These are phyloP conservation scores for Fibroporia radiculosa DNA, from an alignment of 768 basidiomycete genomes.

Conservation along the genomic window DNA sequence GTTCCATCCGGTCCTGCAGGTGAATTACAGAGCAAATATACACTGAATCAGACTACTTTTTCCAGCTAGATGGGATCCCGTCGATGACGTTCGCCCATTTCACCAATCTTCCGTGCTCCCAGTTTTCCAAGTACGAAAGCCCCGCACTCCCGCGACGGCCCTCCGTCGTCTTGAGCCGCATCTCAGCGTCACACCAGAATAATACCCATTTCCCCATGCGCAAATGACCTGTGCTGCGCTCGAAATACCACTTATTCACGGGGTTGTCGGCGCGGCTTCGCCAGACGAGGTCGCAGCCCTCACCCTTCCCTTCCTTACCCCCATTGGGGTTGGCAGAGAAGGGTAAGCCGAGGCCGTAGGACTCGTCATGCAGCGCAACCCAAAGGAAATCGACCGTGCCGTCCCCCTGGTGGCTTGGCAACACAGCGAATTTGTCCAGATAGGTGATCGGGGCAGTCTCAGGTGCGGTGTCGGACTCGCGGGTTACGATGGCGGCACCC, in stretches of 20 bases:
- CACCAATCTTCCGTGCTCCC: constrained; percentile 65
- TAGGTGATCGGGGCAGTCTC: constrained; percentile 60
- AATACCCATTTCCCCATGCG: constrained; percentile 83
- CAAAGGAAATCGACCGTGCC: constrained; percentile 99
- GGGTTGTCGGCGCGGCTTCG: constrained; percentile 89
- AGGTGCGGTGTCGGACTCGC: constrained; percentile 30
- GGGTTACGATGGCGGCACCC: constrained; percentile 90
- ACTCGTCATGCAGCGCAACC: constrained; percentile 97
- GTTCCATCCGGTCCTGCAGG: too few relatives aligned
- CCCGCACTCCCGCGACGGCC: constrained; percentile 55
- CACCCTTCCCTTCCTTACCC: constrained; percentile 81
- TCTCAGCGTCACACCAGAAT: constrained; percentile 99
- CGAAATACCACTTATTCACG: constrained; percentile 99
- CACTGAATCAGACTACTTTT: constrained; percentile 18
- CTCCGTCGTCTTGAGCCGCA: constrained; percentile 63
- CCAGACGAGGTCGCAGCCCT: constrained; percentile 96
- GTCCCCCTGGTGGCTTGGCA: constrained; percentile 92
- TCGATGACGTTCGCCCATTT: constrained; percentile 62
- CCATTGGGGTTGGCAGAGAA: constrained; percentile 95
- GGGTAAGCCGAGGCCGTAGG: constrained; percentile 90
- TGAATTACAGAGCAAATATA: neutral
- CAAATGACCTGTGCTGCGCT: constrained; percentile 86
- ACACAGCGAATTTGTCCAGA: constrained; percentile 97
- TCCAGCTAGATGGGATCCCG: constrained; percentile 79
- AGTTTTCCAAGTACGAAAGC: constrained; percentile 65